Evolutionary conservation across 805 yeast genomes (phyloP), one percentile per base, ranked within the genome.

Genomic region (Kodamaea neixiangensis): DNA sequence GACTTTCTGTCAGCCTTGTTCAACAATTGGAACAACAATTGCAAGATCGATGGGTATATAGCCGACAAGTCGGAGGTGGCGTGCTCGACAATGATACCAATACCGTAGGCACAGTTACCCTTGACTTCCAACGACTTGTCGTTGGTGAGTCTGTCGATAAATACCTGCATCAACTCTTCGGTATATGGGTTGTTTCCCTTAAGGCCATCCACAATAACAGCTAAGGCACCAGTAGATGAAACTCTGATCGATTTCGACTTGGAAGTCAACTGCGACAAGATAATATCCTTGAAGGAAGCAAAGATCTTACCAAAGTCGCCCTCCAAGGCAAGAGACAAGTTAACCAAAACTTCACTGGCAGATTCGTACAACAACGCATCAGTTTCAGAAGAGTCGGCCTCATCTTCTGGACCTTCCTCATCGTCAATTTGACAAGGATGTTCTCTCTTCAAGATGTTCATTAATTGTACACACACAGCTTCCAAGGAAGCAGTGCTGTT

Each of bases 21-120:
- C 67, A 88, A 89, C 54, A 90, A 91, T 68, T 86, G 87, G 69
- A 81, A 82, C 64, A 94, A 77, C 60, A 91, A 75, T 65, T 86
- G 85, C 67, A 94, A 79, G 51, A 93, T 81, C 44, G 82, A 76
- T 55, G 83, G 85, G 72, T 85, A 93, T 43, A 81, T 73, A 35
- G 84, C 68, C 37, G 87, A 73, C 57, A 86, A 78, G 60, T 85
- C 88, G 22, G 85, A 74, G 51, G 79, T 61, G 60, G 77, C 74
- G 69, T 72, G 59, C 62, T 81, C 82, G 53, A 83, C 68, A 54
- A 91, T 71, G 54, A 91, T 70, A 61, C 99, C 99, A 58, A 89
- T 83, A 76, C 98, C 99, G 67, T 90, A 94, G 14, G 97, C 97
- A 47, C 97, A 93, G 60, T 91, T 89, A 61, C 97, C 92, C 72